Evolutionary conservation across 139 green algal genomes (phyloP).

Genomic region (Diplosphaera chodatii): DNA sequence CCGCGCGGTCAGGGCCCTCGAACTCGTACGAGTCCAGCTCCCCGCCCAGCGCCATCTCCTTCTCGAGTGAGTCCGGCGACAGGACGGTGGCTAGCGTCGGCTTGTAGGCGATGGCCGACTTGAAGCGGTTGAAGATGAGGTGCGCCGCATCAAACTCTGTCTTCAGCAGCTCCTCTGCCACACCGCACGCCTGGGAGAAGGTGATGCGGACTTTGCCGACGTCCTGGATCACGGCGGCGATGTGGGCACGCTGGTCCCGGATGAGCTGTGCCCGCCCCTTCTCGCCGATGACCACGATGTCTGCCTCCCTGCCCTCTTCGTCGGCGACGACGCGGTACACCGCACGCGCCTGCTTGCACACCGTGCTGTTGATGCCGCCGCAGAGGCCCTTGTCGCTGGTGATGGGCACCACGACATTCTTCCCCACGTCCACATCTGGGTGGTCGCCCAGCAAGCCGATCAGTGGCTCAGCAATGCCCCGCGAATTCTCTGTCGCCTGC

Average conservation of each 20-base stretch:
- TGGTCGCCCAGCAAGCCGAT: conserved; percentile 85
- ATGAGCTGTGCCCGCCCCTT: conserved; percentile 85
- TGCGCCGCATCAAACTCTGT: conserved; percentile 66
- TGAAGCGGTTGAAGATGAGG: conserved; percentile 94
- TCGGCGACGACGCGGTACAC: neutral
- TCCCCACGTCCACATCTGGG: conserved; percentile 51
- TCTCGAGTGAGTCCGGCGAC: conserved; percentile 74
- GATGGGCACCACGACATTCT: conserved; percentile 76
- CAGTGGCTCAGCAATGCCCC: conserved; percentile 81
- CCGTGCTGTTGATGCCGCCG: conserved; percentile 94
- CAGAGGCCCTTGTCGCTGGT: conserved; percentile 94
- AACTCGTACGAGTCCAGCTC: conserved; percentile 91
- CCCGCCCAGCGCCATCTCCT: conserved; percentile 63
- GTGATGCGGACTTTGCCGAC: conserved; percentile 64
- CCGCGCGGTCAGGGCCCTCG: conserved; percentile 78
- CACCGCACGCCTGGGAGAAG: conserved; percentile 61
- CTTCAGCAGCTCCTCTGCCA: conserved; percentile 91
- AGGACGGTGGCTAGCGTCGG: conserved; percentile 91
- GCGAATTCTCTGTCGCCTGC: conserved; percentile 60
- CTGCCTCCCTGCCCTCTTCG: conserved; percentile 23
- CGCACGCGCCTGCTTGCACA: conserved; percentile 79
- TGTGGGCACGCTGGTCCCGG: conserved; percentile 42
- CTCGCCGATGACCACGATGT: conserved; percentile 80
- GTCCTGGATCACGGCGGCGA: conserved; percentile 53
- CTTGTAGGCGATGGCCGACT: conserved; percentile 87